These are phyloP conservation scores for Usnea hakonensis DNA, from an alignment of 495 filamentous ascomycete genomes.

Conservation along the genomic window DNA sequence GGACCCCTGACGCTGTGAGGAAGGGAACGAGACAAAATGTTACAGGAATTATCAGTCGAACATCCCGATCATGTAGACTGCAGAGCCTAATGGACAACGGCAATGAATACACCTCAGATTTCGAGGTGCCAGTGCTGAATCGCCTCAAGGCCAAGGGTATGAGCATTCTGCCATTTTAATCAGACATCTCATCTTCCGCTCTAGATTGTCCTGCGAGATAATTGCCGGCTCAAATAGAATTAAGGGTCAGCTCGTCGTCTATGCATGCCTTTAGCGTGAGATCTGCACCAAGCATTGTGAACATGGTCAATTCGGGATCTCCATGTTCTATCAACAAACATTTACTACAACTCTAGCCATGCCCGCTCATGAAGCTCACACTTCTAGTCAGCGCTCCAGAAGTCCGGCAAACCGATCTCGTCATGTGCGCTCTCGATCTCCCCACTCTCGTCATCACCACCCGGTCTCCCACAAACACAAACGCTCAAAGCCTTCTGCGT, in stretches of 20 bases:
- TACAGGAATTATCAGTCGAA: too few species aligned
- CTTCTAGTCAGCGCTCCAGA: constrained; percentile 8
- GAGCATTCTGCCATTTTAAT: background rate
- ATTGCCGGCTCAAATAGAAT: too few species aligned
- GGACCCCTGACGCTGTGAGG: background rate
- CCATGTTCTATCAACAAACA: background rate
- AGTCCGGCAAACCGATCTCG: background rate
- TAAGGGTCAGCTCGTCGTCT: too few species aligned
- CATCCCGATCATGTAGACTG: background rate
- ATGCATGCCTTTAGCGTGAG: too few species aligned
- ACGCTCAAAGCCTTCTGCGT: constrained; percentile 10
- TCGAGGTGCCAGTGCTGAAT: background rate
- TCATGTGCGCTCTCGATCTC: constrained; percentile 19
- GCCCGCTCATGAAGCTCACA: background rate
- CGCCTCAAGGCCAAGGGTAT: background rate
- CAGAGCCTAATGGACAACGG: background rate
- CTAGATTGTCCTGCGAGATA: background rate
- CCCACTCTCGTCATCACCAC: constrained; percentile 5
- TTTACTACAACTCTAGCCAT: background rate
- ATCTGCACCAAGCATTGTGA: too few species aligned
- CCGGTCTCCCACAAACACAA: constrained; percentile 6
- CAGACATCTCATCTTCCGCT: background rate
- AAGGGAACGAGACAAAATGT: background rate
- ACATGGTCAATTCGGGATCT: too few species aligned
- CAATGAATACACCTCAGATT: background rate